Base-by-base conservation (phyloP, 805 yeast genomes). In the Barnettozyma pratensis region DNA sequence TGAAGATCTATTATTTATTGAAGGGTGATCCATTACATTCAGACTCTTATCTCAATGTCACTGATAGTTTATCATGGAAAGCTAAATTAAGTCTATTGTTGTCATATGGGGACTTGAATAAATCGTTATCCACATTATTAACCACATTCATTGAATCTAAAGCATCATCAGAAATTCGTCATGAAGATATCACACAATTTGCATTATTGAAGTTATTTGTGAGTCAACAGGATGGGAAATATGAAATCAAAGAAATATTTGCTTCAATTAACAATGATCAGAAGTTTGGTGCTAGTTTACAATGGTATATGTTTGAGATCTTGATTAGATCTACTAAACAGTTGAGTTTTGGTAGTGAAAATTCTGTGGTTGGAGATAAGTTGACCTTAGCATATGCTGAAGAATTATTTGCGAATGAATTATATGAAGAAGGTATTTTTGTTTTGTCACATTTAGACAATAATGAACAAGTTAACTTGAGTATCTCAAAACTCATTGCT, bases 1-100 rank as follows among this genome's bases (percentile, higher is more conserved):
- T 79, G 12, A 79, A 81, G 54, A 72, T 88, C 1, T 86, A 83
- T 64, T 79, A 79, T 51, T 64, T 91, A 4, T 68, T 91, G 14
- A 70, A 85, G 3, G 87, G 87, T 10, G 67, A 73, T 7, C 57
- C 72, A 12, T 59, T 72, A 14, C 53, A 61, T 2, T 54, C 56
- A 6, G 55, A 58, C 6, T 45, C 55, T 29, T 59, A 68, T 26
- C 67, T 66, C 4, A 65, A 69, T 4, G 65, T 75, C 14, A 54
- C 72, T 3, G 67, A 66, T 3, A 78, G 73, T 2, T 70, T 86
- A 30, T 75, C 84, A 12, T 87, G 96, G 95, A 73, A 77, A 49
- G 70, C 83, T 32, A 72, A 77, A 27, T 70, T 91, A 32, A 79
- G 81, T 1, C 54, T 87, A 46, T 61, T 72, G 19, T 56, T 90